Conservation (phyloP, 306 rosid genomes). For the Abrus pulchellus region DNA sequence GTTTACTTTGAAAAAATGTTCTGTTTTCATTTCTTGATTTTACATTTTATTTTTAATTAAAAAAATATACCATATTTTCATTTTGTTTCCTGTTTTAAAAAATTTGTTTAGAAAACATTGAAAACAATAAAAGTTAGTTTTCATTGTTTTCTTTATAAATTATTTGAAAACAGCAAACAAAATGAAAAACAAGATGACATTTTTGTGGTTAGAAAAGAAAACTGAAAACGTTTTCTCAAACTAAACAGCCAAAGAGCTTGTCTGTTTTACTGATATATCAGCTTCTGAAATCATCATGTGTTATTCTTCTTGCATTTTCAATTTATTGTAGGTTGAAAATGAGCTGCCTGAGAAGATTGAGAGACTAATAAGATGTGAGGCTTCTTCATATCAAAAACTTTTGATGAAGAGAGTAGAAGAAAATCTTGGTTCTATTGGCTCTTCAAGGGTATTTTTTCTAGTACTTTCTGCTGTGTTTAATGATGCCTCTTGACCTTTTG, state of each 20-base stretch:
- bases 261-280: constrained; percentile 22
- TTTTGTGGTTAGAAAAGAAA: background rate
- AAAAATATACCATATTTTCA: background rate
- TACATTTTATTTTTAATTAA: background rate
- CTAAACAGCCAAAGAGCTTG: background rate
- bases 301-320: constrained; percentile 45
- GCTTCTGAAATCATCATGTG: constrained; percentile 32
- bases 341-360: constrained; percentile 96
- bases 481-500: constrained; percentile 35
- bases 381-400: constrained; percentile 99
- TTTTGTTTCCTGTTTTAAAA: background rate
- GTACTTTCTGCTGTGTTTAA: constrained; percentile 29
- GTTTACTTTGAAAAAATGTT: background rate
- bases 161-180: background rate
- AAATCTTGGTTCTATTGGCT: constrained; percentile 92
- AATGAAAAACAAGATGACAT: background rate
- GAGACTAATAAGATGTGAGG: constrained; percentile 96
- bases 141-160: background rate
- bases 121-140: background rate
- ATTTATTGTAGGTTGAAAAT: constrained; percentile 82
- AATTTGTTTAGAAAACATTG: background rate
- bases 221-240: background rate
- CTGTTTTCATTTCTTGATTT: background rate
- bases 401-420: constrained; percentile 99
- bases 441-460: constrained; percentile 67